A percentile compares a stretch with the other conserved stretches of the same genome.
These are phyloP conservation scores for Trichoderma simmonsii DNA, from an alignment of 2,329 filamentous ascomycete genomes.

Conservation along the genomic window DNA sequence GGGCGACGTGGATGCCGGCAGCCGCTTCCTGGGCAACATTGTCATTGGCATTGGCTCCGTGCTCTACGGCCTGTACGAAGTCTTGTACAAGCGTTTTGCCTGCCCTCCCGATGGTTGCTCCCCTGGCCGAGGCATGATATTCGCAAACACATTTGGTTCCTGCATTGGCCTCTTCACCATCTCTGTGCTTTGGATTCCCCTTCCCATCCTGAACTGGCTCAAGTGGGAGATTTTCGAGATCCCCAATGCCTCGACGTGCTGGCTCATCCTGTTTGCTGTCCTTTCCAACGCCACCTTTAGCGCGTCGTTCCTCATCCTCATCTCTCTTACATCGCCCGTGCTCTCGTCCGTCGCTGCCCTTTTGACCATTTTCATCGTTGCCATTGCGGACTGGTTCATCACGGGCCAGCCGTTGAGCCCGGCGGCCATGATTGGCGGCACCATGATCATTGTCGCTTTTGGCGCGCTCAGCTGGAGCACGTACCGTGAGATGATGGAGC, in stretches of 20 bases:
- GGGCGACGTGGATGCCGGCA: slow-evolving; percentile 48
- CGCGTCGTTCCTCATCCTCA: slow-evolving; percentile 87
- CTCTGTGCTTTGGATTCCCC: slow-evolving; percentile 82
- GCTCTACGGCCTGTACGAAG: slow-evolving; percentile 94
- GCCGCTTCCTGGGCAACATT: slow-evolving; percentile 78
- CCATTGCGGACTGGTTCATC: slow-evolving; percentile 82
- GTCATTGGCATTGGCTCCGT: slow-evolving; percentile 89
- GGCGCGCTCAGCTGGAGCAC: slow-evolving; percentile 85
- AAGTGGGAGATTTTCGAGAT: slow-evolving; percentile 81
- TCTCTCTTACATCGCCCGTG: slow-evolving; percentile 88
- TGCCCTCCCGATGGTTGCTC: slow-evolving; percentile 88
- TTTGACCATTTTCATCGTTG: slow-evolving; percentile 95
- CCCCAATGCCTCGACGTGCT: slow-evolving; percentile 72
- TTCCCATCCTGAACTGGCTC: slow-evolving; percentile 76
- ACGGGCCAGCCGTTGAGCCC: slow-evolving; percentile 72
- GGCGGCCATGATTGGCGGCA: slow-evolving; percentile 76
- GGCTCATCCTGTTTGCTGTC: slow-evolving; percentile 76
- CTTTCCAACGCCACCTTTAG: slow-evolving; percentile 89
- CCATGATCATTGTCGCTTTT: slow-evolving; percentile 86
- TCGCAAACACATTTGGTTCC: slow-evolving; percentile 88
- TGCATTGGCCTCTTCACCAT: slow-evolving; percentile 86
- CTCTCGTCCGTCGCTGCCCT: slow-evolving; percentile 89
- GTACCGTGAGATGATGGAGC: slow-evolving; percentile 88
- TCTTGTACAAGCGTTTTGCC: slow-evolving; percentile 88
- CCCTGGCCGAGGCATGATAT: slow-evolving; percentile 87